Evolutionary conservation across 192 early-diverging fungal species (phyloP).

Genomic region (Dimargaris cristalligena): DNA sequence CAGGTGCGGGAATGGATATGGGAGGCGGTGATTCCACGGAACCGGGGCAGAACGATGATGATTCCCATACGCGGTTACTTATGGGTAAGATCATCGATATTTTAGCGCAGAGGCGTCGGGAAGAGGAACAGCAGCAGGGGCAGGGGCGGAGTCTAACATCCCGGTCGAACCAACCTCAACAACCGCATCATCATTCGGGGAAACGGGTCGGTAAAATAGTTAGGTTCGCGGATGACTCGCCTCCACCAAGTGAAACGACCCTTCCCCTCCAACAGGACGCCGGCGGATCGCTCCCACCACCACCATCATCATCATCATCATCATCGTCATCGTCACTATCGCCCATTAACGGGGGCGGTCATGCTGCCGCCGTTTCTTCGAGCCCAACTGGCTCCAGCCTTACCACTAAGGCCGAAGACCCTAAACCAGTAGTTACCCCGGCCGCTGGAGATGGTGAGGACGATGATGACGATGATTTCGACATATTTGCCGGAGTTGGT

Average conservation of each 20-base stretch:
- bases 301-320: no score
- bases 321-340: no score
- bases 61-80: conserved; percentile 41
- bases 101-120: conserved; percentile 29
- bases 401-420: background rate
- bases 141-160: conserved; percentile 16
- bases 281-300: no score
- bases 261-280: no score
- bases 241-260: no score
- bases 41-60: conserved; percentile 25
- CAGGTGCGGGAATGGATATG: conserved; percentile 7
- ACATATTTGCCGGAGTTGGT: conserved; percentile 82
- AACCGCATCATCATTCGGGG: no score
- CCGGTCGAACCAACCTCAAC: no score
- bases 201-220: no score
- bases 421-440: background rate
- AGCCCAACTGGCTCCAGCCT: background rate
- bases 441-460: conserved; percentile 8
- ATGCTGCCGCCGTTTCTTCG: background rate
- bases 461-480: conserved; percentile 25
- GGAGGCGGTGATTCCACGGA: conserved; percentile 13
- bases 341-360: no score
- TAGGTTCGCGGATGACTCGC: no score
- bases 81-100: conserved; percentile 55
- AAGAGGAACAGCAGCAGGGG: conserved; percentile 10